Conservation (phyloP, 495 filamentous ascomycete genomes). For the Tricharina praecox region DNA sequence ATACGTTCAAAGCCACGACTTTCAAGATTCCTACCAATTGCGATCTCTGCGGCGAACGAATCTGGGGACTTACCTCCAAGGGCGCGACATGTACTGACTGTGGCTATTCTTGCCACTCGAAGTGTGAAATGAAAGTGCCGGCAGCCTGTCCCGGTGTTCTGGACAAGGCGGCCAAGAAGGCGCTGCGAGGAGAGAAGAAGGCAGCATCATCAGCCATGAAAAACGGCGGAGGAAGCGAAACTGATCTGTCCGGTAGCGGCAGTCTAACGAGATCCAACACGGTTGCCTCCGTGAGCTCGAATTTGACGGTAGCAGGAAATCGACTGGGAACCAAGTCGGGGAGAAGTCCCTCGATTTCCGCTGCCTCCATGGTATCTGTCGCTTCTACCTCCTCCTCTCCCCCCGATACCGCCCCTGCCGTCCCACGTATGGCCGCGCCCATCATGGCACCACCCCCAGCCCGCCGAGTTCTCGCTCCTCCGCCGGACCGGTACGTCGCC, state of each 20-base stretch:
- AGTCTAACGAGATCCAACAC: slow-evolving; percentile 62
- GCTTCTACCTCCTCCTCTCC: neutral
- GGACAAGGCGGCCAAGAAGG: slow-evolving; percentile 74
- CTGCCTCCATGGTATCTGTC: neutral
- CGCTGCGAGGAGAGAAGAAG: slow-evolving; percentile 50
- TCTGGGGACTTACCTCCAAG: slow-evolving; percentile 81
- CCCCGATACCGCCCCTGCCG: slow-evolving; percentile 12
- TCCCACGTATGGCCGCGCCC: slow-evolving; percentile 24
- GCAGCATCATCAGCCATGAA: slow-evolving; percentile 29
- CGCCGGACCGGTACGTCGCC: slow-evolving; percentile 60
- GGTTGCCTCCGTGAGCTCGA: slow-evolving; percentile 82
- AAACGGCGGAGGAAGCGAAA: slow-evolving; percentile 22
- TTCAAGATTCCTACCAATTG: slow-evolving; percentile 99
- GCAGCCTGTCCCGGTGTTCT: slow-evolving; percentile 81
- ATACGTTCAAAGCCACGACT: slow-evolving; percentile 91
- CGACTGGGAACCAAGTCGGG: slow-evolving; percentile 13
- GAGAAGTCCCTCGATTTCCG: slow-evolving; percentile 11
- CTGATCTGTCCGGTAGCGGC: neutral
- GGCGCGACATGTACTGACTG: slow-evolving; percentile 91
- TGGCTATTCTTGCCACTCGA: slow-evolving; percentile 93
- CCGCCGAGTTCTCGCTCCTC: slow-evolving; percentile 67
- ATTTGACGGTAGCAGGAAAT: slow-evolving; percentile 46
- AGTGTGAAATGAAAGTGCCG: slow-evolving; percentile 97
- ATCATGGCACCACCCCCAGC: slow-evolving; percentile 14
- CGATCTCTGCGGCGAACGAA: slow-evolving; percentile 85